Conservation (phyloP, 2,329 filamentous ascomycete genomes). For the Akanthomyces muscarius region DNA sequence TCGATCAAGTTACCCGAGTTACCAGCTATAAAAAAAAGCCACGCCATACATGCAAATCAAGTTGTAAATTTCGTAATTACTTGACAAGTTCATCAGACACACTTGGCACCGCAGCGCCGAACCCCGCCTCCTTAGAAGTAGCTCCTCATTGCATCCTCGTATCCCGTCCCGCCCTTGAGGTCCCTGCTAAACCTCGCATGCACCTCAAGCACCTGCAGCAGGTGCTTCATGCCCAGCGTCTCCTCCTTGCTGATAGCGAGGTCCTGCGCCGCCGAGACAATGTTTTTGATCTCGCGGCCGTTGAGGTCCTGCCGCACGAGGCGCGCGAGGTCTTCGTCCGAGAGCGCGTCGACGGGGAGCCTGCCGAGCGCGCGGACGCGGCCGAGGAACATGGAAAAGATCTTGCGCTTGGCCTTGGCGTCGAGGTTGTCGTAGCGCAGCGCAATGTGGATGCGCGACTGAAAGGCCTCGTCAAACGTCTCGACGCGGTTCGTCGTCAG, state of each 20-base stretch:
- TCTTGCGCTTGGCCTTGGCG: conserved; percentile 66
- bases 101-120: no score
- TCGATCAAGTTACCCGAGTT: background rate
- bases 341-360: conserved; percentile 56
- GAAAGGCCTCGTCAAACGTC: conserved; percentile 88
- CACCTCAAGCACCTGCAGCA: conserved; percentile 78
- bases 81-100: background rate
- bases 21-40: background rate
- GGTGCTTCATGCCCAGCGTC: conserved; percentile 71
- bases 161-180: conserved; percentile 74
- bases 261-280: conserved; percentile 76
- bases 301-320: conserved; percentile 64
- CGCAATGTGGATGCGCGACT: conserved; percentile 81
- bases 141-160: conserved; percentile 78
- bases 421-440: conserved; percentile 75
- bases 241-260: conserved; percentile 72
- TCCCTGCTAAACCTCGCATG: conserved; percentile 79
- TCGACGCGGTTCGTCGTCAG: conserved; percentile 84
- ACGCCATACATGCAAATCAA: no score
- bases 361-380: conserved; percentile 64
- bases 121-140: conserved; percentile 50
- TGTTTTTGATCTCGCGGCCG: conserved; percentile 78
- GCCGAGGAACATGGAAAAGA: conserved; percentile 82
- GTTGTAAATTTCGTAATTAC: background rate
- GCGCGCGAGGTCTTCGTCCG: conserved; percentile 61